Conservation (phyloP, 2,329 filamentous ascomycete species). For the Epichloe sibirici region DNA sequence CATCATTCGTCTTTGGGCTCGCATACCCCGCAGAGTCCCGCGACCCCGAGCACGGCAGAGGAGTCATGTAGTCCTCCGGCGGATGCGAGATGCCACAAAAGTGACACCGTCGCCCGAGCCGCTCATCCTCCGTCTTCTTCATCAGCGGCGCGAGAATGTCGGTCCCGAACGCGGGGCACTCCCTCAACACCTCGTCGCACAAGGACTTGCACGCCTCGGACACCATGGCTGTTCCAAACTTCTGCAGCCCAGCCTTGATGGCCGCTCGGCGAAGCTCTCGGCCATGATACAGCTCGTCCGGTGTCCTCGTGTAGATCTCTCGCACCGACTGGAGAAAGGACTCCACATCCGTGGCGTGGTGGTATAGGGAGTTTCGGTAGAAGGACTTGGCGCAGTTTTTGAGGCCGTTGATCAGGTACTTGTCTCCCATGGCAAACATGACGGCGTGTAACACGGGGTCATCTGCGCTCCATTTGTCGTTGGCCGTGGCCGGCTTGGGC, state of each 20-base stretch:
- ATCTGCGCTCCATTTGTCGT: neutral
- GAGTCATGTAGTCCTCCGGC: neutral
- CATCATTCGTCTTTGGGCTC: neutral
- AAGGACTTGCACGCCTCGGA: neutral
- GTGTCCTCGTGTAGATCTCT: neutral
- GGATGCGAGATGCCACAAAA: neutral
- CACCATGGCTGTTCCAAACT: neutral
- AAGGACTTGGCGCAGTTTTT: neutral
- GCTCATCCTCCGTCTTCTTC: slow-evolving; percentile 1
- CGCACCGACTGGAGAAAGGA: neutral
- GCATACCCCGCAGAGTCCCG: neutral
- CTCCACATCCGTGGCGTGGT: neutral
- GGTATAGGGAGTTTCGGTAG: neutral
- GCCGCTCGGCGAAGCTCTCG: neutral
- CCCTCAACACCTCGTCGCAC: neutral
- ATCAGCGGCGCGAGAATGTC: slow-evolving; percentile 1
- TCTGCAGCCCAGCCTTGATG: neutral
- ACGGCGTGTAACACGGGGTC: slow-evolving; percentile 1
- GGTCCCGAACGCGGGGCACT: neutral
- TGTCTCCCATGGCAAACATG: neutral
- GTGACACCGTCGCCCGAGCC: neutral
- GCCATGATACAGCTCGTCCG: neutral
- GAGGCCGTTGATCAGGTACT: neutral
- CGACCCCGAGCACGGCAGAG: neutral
- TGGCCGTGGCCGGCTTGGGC: neutral